Percentiles rank a stretch among this genome's conserved stretches.
Conservation (phyloP, 1,284 basidiomycete genomes). For the Rhodotorula sp. region DNA sequence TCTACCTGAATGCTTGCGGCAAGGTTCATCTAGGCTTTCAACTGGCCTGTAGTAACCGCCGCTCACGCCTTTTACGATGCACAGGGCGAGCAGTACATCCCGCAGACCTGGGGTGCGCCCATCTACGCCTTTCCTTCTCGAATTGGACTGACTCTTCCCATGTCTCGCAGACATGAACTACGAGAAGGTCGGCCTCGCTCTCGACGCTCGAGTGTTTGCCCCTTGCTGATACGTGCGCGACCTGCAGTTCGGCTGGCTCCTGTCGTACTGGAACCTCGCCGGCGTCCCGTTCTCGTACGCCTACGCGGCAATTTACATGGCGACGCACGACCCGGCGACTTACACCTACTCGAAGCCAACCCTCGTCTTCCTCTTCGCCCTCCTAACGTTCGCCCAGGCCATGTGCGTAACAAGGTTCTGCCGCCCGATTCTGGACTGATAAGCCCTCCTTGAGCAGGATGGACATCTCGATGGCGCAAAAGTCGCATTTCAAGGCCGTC, state of each 20-base stretch:
- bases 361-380: conserved; percentile 68
- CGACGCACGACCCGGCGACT: conserved; percentile 80
- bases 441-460: conserved; percentile 57
- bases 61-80: not conserved
- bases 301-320: conserved; percentile 97
- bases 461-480: conserved; percentile 94
- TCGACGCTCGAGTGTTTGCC: not conserved
- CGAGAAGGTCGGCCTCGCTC: conserved; percentile 62
- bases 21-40: conserved; percentile 38
- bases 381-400: conserved; percentile 80
- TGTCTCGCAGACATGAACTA: conserved; percentile 73
- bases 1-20: conserved; percentile 91
- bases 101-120: conserved; percentile 80
- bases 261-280: conserved; percentile 73
- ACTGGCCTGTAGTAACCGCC: too few relatives aligned
- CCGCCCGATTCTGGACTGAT: not conserved
- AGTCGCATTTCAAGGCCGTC: conserved; percentile 97
- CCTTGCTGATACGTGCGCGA: not conserved
- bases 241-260: conserved; percentile 43
- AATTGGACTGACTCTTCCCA: not conserved
- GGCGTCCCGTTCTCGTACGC: conserved; percentile 79
- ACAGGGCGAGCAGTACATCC: conserved; percentile 76
- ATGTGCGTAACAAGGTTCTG: conserved; percentile 57
- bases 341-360: conserved; percentile 80
- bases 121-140: too few relatives aligned